Evolutionary conservation across 2,329 filamentous ascomycete species (phyloP).

Genomic region (Epichloe sp.): DNA sequence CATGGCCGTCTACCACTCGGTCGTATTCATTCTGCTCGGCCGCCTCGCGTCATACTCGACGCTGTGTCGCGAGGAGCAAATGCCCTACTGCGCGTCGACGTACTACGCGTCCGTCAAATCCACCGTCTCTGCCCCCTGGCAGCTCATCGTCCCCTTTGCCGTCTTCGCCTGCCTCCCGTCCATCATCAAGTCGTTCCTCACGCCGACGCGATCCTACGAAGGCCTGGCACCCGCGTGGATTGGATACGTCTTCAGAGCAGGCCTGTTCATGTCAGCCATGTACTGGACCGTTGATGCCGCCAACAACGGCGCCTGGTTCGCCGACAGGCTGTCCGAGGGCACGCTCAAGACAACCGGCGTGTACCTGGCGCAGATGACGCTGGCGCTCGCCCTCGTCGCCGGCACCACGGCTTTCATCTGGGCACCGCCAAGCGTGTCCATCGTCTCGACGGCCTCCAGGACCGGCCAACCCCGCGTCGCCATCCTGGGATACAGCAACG

Average conservation of each 20-base stretch:
- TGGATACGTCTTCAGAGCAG: slow-evolving; percentile 61
- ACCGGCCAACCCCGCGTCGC: slow-evolving; percentile 47
- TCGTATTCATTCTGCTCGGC: slow-evolving; percentile 67
- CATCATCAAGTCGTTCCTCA: slow-evolving; percentile 68
- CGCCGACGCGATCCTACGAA: slow-evolving; percentile 74
- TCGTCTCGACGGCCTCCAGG: slow-evolving; percentile 39
- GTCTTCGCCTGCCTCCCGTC: slow-evolving; percentile 59
- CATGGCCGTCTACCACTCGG: slow-evolving; percentile 71
- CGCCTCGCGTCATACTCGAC: slow-evolving; percentile 77
- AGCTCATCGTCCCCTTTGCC: slow-evolving; percentile 67
- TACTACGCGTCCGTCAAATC: slow-evolving; percentile 89
- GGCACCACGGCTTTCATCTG: slow-evolving; percentile 77
- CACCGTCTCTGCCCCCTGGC: slow-evolving; percentile 86
- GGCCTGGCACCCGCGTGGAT: slow-evolving; percentile 79
- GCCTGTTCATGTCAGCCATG: slow-evolving; percentile 59
- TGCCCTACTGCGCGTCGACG: slow-evolving; percentile 89
- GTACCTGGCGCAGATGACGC: slow-evolving; percentile 64
- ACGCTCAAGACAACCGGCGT: slow-evolving; percentile 62
- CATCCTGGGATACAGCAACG: slow-evolving; percentile 82
- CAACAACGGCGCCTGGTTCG: slow-evolving; percentile 73
- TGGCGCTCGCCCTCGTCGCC: slow-evolving; percentile 69
- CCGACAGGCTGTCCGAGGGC: slow-evolving; percentile 36
- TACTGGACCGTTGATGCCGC: slow-evolving; percentile 89
- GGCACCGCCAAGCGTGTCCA: slow-evolving; percentile 71
- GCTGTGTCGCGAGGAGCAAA: slow-evolving; percentile 93